Percentiles rank a stretch among this genome's conserved stretches.
phyloP scores from a whole-genome alignment of 1,284 basidiomycete genomes.

The Austroboletus olivaceoglutinosus region DNA sequence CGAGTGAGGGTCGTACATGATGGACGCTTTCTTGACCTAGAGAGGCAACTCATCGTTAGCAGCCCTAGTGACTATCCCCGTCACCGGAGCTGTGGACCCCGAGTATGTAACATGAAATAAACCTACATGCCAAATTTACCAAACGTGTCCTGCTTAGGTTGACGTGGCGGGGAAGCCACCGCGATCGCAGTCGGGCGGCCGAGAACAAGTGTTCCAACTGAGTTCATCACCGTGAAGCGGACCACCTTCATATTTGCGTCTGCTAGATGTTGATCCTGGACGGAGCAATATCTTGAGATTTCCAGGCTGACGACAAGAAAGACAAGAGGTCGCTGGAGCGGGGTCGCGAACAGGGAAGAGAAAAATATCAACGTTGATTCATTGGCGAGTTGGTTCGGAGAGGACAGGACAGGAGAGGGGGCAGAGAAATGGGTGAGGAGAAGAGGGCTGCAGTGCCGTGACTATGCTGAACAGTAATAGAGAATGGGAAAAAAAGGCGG shows the following conservation, averaged over 20 bases:
- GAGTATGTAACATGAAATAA: background rate
- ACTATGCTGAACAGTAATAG: conserved; percentile 7
- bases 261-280: conserved; percentile 66
- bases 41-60: conserved; percentile 8
- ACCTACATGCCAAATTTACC: conserved; percentile 85
- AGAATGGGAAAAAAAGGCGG: conserved; percentile 7
- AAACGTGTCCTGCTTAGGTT: conserved; percentile 77
- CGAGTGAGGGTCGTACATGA: conserved; percentile 97
- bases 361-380: conserved; percentile 34
- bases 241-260: conserved; percentile 51
- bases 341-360: conserved; percentile 20
- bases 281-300: conserved; percentile 73
- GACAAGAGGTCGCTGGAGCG: conserved; percentile 10
- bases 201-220: conserved; percentile 42
- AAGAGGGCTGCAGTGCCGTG: background rate
- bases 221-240: conserved; percentile 43
- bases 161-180: conserved; percentile 55
- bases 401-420: conserved; percentile 26
- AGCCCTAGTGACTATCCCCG: background rate
- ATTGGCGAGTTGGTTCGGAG: conserved; percentile 29
- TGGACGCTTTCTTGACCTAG: conserved; percentile 83
- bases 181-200: conserved; percentile 49
- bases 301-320: conserved; percentile 57
- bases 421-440: conserved; percentile 4
- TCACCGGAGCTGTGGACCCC: background rate